Conservation (phyloP, 345 rosid species). For the Crucihimalaya himalaica region DNA sequence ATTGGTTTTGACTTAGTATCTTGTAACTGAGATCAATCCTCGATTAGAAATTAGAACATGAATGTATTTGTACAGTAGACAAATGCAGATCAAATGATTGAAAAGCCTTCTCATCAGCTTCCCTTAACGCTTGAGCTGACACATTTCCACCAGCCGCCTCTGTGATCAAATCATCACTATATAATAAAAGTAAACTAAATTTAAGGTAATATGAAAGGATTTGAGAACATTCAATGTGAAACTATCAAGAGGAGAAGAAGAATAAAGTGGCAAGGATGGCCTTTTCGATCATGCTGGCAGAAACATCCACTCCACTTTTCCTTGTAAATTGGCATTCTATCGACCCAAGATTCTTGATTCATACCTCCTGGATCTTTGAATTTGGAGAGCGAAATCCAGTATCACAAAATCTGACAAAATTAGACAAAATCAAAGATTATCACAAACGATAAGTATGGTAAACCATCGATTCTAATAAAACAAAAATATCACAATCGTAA, state of each 20-base stretch:
- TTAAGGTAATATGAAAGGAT: neutral
- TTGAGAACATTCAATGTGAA: neutral
- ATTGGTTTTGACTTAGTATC: neutral
- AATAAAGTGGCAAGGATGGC: neutral
- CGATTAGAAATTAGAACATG: neutral
- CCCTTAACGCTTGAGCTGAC: conserved; percentile 55
- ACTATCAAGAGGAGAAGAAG: neutral
- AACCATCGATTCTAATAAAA: too few relatives aligned
- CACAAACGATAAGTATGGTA: too few relatives aligned
- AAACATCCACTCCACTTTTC: too few relatives aligned
- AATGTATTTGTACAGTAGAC: neutral
- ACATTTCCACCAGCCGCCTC: conserved; percentile 85
- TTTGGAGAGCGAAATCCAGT: too few relatives aligned
- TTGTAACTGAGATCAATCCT: neutral
- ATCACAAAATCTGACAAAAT: too few relatives aligned
- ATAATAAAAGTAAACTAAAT: conserved; percentile 1
- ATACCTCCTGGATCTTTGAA: too few relatives aligned
- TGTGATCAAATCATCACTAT: conserved; percentile 74
- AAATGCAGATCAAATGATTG: conserved; percentile 8
- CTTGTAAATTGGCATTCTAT: too few relatives aligned
- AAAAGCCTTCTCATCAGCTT: conserved; percentile 72
- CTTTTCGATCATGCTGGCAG: too few relatives aligned
- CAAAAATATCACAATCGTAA: too few relatives aligned
- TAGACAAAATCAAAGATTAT: too few relatives aligned
- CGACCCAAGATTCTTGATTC: too few relatives aligned